Evolutionary conservation across 805 yeast genomes (phyloP).

Genomic region (Pichia deserticola): DNA sequence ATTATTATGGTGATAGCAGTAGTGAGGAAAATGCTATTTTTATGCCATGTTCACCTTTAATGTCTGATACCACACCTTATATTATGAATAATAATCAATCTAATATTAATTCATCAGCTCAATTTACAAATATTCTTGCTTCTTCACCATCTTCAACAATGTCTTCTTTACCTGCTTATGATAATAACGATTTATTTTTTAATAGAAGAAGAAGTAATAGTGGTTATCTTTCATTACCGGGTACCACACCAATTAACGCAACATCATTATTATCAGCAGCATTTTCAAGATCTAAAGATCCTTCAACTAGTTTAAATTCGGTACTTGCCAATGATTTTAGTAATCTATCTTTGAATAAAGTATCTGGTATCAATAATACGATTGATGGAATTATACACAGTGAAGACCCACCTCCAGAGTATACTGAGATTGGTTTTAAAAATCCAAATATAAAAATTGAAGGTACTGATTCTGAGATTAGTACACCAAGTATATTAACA

Average conservation of each 20-base stretch:
- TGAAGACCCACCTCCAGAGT: constrained; percentile 4
- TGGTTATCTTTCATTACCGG: neutral
- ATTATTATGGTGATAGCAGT: constrained; percentile 1
- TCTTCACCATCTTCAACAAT: neutral
- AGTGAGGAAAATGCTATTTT: constrained; percentile 35
- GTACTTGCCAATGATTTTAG: constrained; percentile 3
- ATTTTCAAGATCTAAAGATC: constrained; percentile 5
- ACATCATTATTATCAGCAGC: constrained; percentile 8
- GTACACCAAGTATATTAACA: constrained; percentile 9
- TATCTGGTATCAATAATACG: neutral
- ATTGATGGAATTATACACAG: constrained; percentile 8
- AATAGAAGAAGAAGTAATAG: constrained; percentile 1
- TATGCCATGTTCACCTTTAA: constrained; percentile 39
- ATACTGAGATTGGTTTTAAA: neutral
- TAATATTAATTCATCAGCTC: constrained; percentile 20
- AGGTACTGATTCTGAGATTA: constrained; percentile 8
- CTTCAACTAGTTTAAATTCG: constrained; percentile 2
- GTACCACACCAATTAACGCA: neutral
- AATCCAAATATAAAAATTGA: constrained; percentile 18
- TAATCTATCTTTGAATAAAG: neutral
- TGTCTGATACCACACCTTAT: constrained; percentile 20
- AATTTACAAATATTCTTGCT: constrained; percentile 16
- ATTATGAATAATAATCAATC: constrained; percentile 7
- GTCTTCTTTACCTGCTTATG: neutral
- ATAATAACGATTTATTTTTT: neutral